Evolutionary conservation across 306 rosid genomes (phyloP).

Genomic region (peach (Prunus persica)): DNA sequence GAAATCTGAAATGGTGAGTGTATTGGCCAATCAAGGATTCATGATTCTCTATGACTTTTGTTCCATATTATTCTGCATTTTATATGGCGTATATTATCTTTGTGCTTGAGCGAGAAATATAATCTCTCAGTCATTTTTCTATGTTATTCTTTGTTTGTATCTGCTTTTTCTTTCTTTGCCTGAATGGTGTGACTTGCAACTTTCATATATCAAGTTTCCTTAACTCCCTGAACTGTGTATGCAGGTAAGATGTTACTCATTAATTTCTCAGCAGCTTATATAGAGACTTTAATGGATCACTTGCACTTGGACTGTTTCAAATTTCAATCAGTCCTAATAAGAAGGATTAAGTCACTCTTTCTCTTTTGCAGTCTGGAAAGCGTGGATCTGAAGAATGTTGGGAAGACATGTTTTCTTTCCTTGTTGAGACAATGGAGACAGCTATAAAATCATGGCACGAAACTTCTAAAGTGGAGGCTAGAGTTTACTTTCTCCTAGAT

Average conservation of each 20-base stretch:
- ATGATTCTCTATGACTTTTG: neutral
- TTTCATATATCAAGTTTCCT: slow-evolving; percentile 18
- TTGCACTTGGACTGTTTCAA: slow-evolving; percentile 16
- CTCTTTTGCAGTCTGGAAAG: slow-evolving; percentile 61
- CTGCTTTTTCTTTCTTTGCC: slow-evolving; percentile 12
- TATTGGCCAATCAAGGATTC: slow-evolving; percentile 1
- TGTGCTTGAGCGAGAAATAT: neutral
- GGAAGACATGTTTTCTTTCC: slow-evolving; percentile 69
- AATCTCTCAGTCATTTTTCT: neutral
- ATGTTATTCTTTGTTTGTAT: neutral
- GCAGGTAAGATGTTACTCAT: slow-evolving; percentile 22
- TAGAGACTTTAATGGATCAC: neutral
- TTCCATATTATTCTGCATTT: neutral
- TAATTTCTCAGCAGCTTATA: slow-evolving; percentile 17
- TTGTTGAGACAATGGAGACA: slow-evolving; percentile 88
- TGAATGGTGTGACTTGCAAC: slow-evolving; percentile 21
- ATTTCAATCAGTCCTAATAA: slow-evolving; percentile 20
- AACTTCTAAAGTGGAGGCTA: slow-evolving; percentile 81
- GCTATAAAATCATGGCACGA: slow-evolving; percentile 92
- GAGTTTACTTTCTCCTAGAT: slow-evolving; percentile 86
- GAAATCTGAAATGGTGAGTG: slow-evolving; percentile 83
- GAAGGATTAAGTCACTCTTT: slow-evolving; percentile 39
- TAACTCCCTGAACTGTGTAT: slow-evolving; percentile 17
- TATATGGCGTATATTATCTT: neutral
- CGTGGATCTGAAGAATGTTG: slow-evolving; percentile 74